Evolutionary conservation across 2,329 filamentous ascomycete genomes (phyloP), one percentile per base, ranked within the genome.

Genomic region (Alternaria postmessia): DNA sequence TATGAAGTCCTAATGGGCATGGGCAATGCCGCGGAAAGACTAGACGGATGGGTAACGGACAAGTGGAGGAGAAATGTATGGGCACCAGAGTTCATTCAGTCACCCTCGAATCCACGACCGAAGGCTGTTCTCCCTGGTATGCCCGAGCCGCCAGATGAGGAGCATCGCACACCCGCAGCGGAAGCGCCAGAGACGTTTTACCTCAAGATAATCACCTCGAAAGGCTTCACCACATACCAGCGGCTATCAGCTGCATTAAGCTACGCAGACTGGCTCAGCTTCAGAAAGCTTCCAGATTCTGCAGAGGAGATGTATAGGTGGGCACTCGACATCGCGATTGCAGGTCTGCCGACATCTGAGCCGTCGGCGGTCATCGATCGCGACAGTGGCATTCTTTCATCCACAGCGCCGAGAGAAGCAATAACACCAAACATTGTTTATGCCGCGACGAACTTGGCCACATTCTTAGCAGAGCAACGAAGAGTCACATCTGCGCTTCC

Each of bases 211-310:
- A 80, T 97, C 54, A 92, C 89, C 7, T 94, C 92, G 0, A 85
- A 86, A 55, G 94, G 94, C 1, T 92, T 98, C 70, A 89, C 87
- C 1, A 84, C 87, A n/a, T 85, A 88, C 57, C 93, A 98, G 78
- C 89, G 88, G 70, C 83, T 97, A 52, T 89, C 94, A 59, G 93
- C 94, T 4, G 90, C 92, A 4, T 81, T 97, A 42, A 90, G 89
- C 1, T 96, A 94, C 75, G 94, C 91, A 2, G 90, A 92, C 55
- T 97, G 91, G 87, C 84, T 96, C 39, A 91, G 93, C 66, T 94
- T 88, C 80, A 94, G 94, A 79, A 84, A 87, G 1, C 76, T 88
- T 26, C 79, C 84, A 2, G 86, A 88, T 4, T 88, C 87, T 0
- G 89, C 93, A 0, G 84, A 88, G 55, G 87, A 90, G 63, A 88